Conservation (phyloP, 192 early-diverging fungal genomes). For the Coemansia sp. region DNA sequence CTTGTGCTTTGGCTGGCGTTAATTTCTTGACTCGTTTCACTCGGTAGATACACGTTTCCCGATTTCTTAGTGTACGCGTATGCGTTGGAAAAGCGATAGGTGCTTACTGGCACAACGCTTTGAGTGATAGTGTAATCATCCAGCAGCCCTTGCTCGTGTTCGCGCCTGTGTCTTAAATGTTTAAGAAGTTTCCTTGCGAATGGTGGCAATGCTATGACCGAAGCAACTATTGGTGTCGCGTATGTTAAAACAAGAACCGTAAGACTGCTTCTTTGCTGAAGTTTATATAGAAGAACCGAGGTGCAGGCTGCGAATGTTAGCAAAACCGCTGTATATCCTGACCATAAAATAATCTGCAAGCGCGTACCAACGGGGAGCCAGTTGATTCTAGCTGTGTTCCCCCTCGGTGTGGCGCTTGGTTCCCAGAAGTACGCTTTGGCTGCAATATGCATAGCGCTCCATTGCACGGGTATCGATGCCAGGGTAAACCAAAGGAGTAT, state of each 20-base stretch:
- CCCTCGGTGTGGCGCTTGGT: background rate
- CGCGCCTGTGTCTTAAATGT: background rate
- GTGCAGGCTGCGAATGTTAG: conserved; percentile 1
- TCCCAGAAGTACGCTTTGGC: conserved; percentile 3
- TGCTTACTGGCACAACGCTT: background rate
- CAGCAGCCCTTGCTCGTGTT: background rate
- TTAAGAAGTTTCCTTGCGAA: background rate
- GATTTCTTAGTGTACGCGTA: background rate
- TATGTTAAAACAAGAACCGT: background rate
- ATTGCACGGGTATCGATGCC: conserved; percentile 13
- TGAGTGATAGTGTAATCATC: background rate
- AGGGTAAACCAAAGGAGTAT: conserved; percentile 25
- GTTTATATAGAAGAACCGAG: conserved; percentile 12
- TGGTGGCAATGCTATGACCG: background rate
- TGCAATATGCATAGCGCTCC: conserved; percentile 20
- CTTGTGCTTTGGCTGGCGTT: background rate
- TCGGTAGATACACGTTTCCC: background rate
- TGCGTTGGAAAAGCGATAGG: background rate
- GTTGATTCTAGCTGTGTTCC: conserved; percentile 4
- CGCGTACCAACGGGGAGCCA: conserved; percentile 25
- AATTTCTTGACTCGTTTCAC: conserved; percentile 9
- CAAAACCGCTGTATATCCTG: background rate
- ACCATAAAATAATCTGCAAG: conserved; percentile 22
- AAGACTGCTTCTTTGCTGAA: background rate
- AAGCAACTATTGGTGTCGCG: background rate